Percentiles rank a stretch among this genome's conserved stretches.
Evolutionary conservation across 2,329 filamentous ascomycete genomes (phyloP).

Genomic region (Pseudodiploospora longispora): DNA sequence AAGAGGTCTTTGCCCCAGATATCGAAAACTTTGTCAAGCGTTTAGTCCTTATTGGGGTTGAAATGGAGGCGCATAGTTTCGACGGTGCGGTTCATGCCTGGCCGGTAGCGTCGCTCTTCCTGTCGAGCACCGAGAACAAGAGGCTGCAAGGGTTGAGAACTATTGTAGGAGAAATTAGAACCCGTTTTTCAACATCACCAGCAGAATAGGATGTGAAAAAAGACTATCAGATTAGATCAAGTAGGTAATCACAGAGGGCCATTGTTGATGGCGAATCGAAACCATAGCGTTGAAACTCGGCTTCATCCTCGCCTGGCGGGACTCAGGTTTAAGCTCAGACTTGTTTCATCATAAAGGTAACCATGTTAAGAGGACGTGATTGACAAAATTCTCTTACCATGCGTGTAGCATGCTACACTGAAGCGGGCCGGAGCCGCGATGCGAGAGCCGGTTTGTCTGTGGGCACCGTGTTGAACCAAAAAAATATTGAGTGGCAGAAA

Average conservation of each 20-base stretch:
- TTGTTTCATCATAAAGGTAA: conserved; percentile 30
- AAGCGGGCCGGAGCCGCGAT: too few species aligned
- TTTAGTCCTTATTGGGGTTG: conserved; percentile 44
- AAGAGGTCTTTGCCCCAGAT: conserved; percentile 70
- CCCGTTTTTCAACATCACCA: conserved; percentile 15
- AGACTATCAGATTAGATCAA: conserved; percentile 58
- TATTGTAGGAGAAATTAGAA: conserved; percentile 31
- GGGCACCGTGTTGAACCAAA: too few species aligned
- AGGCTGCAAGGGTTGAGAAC: conserved; percentile 44
- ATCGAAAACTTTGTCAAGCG: conserved; percentile 52
- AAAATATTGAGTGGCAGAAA: too few species aligned
- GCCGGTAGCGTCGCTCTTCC: conserved; percentile 62
- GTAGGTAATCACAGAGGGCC: conserved; percentile 35
- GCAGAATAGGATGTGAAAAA: conserved; percentile 10
- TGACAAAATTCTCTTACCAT: neutral
- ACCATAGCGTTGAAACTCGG: conserved; percentile 43
- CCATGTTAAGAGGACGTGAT: neutral
- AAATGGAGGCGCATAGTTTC: conserved; percentile 52
- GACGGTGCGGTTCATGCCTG: conserved; percentile 69
- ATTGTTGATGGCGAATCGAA: conserved; percentile 21
- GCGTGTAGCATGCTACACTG: too few species aligned
- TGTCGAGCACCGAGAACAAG: conserved; percentile 39
- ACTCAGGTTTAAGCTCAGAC: conserved; percentile 27
- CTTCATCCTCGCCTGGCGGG: conserved; percentile 34
- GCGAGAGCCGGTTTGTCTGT: too few species aligned